phyloP scores from a whole-genome alignment of 2,329 filamentous ascomycete genomes.

The Cercospora canescens region DNA sequence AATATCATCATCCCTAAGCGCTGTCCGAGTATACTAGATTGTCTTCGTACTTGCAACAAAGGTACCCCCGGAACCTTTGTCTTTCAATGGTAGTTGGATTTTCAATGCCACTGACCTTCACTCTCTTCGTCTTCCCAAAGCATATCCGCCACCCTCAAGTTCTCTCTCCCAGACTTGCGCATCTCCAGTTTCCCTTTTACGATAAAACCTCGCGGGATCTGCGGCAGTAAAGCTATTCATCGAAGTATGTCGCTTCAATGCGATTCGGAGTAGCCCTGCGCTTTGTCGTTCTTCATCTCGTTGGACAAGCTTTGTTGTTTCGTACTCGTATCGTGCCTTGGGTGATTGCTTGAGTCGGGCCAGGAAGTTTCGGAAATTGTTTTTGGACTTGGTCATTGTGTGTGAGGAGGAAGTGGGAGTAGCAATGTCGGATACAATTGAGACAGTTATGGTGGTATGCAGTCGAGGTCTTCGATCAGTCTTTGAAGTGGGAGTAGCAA shows the following conservation, averaged over 20 bases:
- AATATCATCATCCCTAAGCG: no score
- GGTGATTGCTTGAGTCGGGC: background rate
- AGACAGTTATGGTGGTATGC: background rate
- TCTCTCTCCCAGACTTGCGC: background rate
- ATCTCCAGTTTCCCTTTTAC: background rate
- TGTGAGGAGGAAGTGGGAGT: no score
- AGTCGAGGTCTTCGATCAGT: background rate
- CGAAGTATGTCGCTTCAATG: slow-evolving; percentile 9
- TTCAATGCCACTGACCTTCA: background rate
- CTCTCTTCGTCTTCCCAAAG: background rate
- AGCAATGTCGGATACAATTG: background rate
- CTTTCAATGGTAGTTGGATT: background rate
- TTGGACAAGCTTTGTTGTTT: background rate
- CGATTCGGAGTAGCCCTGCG: slow-evolving; percentile 10
- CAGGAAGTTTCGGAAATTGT: background rate
- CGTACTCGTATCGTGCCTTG: background rate
- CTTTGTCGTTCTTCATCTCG: slow-evolving; percentile 12
- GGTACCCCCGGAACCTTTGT: no score
- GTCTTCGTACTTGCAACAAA: no score
- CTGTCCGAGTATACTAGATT: no score
- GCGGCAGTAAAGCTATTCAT: slow-evolving; percentile 12
- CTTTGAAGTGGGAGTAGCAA: no score
- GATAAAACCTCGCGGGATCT: slow-evolving; percentile 7
- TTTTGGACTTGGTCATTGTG: background rate
- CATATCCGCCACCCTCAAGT: background rate